Conservation (phyloP, 2,329 filamentous ascomycete species). For the Dryadomyces quercus-mongolicae region DNA sequence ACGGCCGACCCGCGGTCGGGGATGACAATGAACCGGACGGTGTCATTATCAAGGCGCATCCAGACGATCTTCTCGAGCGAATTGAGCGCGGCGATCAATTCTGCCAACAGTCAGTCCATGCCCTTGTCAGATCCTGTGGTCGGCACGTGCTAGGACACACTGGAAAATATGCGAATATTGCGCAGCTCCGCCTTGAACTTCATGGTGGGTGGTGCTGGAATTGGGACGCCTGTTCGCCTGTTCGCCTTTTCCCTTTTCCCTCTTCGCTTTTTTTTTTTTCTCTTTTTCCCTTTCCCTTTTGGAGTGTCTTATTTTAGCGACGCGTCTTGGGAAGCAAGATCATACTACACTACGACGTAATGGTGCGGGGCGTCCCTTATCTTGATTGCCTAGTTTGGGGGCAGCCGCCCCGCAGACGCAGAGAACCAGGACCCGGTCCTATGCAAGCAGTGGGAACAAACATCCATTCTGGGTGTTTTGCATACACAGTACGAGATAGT, state of each 20-base stretch:
- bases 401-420: neutral
- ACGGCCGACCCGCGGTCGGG: slow-evolving; percentile 92
- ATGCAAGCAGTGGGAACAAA: no score
- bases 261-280: no score
- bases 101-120: slow-evolving; percentile 22
- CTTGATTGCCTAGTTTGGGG: slow-evolving; percentile 1
- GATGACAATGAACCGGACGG: slow-evolving; percentile 88
- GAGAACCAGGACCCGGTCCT: no score
- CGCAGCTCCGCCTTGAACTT: slow-evolving; percentile 41
- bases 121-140: neutral
- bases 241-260: no score
- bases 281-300: no score
- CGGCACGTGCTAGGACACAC: slow-evolving; percentile 26
- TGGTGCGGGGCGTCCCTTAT: neutral
- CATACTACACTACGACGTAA: neutral
- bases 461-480: no score
- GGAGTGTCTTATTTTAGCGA: neutral
- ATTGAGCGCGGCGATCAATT: slow-evolving; percentile 51
- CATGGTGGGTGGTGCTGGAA: no score
- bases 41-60: slow-evolving; percentile 78
- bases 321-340: slow-evolving; percentile 1
- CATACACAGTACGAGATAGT: no score
- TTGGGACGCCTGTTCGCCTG: no score
- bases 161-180: slow-evolving; percentile 55
- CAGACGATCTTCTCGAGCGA: slow-evolving; percentile 74